Evolutionary conservation across 2,329 filamentous ascomycete species (phyloP).

Genomic region (Zymoseptoria passerinii): DNA sequence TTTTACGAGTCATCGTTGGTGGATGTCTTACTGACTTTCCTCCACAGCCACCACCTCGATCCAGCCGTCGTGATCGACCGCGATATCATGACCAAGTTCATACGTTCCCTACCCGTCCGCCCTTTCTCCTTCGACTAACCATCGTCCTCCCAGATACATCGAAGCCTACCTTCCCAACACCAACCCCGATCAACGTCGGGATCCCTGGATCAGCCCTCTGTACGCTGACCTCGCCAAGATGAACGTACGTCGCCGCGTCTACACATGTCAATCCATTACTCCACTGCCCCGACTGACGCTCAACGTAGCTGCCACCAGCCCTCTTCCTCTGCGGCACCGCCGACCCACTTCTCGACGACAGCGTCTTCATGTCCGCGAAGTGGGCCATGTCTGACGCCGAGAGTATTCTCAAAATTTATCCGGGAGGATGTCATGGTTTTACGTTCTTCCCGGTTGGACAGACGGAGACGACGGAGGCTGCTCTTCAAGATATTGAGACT

Average conservation of each 20-base stretch:
- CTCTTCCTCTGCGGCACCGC: constrained; percentile 49
- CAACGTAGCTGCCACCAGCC: constrained; percentile 40
- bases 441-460: constrained; percentile 33
- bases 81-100: constrained; percentile 36
- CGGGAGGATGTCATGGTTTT: constrained; percentile 47
- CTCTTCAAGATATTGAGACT: constrained; percentile 32
- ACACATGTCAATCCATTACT: neutral
- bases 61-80: constrained; percentile 38
- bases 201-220: constrained; percentile 43
- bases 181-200: constrained; percentile 33
- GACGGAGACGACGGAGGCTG: constrained; percentile 31
- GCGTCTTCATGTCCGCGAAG: constrained; percentile 46
- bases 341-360: constrained; percentile 47
- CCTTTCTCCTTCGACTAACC: neutral
- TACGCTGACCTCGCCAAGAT: constrained; percentile 38
- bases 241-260: constrained; percentile 9
- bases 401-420: constrained; percentile 38
- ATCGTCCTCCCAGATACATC: constrained; percentile 30
- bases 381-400: constrained; percentile 47
- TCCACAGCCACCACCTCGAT: constrained; percentile 30
- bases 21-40: neutral
- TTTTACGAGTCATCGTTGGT: neutral
- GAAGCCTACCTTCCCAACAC: constrained; percentile 40
- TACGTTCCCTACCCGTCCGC: constrained; percentile 6
- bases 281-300: constrained; percentile 1